phyloP scores from a whole-genome alignment of 2,329 filamentous ascomycete species.

The Talaromyces sp. region DNA sequence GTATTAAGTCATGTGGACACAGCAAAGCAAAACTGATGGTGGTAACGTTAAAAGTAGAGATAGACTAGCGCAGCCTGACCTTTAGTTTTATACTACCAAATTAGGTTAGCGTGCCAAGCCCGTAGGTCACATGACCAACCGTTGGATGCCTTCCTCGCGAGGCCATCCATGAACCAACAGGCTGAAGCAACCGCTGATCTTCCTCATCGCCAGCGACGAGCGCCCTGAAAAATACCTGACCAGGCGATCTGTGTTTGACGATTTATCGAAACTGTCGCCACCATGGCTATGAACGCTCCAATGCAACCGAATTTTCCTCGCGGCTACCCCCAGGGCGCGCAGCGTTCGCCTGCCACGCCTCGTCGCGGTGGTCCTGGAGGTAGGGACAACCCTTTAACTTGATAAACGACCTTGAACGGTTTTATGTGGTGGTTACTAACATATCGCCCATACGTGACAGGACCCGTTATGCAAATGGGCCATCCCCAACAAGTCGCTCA shows the following conservation, averaged over 20 bases:
- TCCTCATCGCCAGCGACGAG: neutral
- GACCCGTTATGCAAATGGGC: constrained; percentile 29
- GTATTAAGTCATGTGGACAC: too few relatives aligned
- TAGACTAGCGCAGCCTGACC: too few relatives aligned
- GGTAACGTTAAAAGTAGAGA: too few relatives aligned
- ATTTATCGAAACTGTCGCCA: constrained; percentile 3
- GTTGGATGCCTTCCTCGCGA: too few relatives aligned
- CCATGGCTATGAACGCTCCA: constrained; percentile 30
- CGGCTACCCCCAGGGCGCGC: constrained; percentile 34
- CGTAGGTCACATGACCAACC: too few relatives aligned
- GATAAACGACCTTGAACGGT: neutral
- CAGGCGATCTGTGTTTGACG: neutral
- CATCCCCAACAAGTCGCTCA: constrained; percentile 31
- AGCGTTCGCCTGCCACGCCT: constrained; percentile 39
- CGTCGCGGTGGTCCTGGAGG: constrained; percentile 35
- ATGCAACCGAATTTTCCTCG: constrained; percentile 40
- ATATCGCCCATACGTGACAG: constrained; percentile 14
- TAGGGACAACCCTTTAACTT: constrained; percentile 19
- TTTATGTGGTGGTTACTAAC: constrained; percentile 7
- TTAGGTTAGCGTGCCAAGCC: too few relatives aligned
- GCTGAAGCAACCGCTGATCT: neutral
- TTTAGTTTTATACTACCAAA: too few relatives aligned
- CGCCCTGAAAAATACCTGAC: neutral
- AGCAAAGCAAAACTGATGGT: too few relatives aligned
- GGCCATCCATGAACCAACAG: neutral